Evolutionary conservation across 495 filamentous ascomycete genomes (phyloP).

Genomic region (Podospora pseudoanserina): DNA sequence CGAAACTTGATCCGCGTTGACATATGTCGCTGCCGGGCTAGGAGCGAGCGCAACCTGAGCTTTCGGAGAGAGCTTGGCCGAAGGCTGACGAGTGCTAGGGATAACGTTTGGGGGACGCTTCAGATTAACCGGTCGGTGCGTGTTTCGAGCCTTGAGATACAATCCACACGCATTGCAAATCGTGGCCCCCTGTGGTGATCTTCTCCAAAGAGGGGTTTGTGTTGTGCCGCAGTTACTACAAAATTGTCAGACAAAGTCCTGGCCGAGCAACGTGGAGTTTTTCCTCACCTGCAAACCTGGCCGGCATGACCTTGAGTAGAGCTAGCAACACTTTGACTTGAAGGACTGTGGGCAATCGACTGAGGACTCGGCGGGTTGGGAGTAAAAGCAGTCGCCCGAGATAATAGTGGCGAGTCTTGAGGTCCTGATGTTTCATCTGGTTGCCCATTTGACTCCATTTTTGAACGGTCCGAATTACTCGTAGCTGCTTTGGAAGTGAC

Average conservation of each 20-base stretch:
- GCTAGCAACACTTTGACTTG: constrained; percentile 15
- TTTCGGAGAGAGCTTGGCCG: constrained; percentile 34
- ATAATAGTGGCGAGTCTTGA: constrained; percentile 16
- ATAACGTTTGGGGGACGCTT: constrained; percentile 60
- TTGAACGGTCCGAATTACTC: constrained; percentile 9
- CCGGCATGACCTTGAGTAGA: constrained; percentile 35
- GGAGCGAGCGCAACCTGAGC: constrained; percentile 31
- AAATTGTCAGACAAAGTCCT: constrained; percentile 24
- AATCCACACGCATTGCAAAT: constrained; percentile 98
- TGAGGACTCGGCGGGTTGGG: constrained; percentile 21
- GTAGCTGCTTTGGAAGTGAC: constrained; percentile 14
- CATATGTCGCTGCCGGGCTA: constrained; percentile 66
- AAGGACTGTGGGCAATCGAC: constrained; percentile 11
- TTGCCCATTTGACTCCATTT: constrained; percentile 6
- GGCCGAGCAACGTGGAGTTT: not conserved
- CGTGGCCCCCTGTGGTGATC: constrained; percentile 85
- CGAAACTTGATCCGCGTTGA: constrained; percentile 65
- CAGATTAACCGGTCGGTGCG: constrained; percentile 80
- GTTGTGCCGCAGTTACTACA: constrained; percentile 91
- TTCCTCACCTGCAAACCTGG: constrained; percentile 55
- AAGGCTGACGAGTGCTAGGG: constrained; percentile 36
- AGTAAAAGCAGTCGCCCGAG: constrained; percentile 12
- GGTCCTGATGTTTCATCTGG: constrained; percentile 12
- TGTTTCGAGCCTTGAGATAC: constrained; percentile 90
- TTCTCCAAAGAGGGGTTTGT: constrained; percentile 88